Conservation (phyloP, 164 flowering plant genomes). For the Aristolochia contorta region DNA sequence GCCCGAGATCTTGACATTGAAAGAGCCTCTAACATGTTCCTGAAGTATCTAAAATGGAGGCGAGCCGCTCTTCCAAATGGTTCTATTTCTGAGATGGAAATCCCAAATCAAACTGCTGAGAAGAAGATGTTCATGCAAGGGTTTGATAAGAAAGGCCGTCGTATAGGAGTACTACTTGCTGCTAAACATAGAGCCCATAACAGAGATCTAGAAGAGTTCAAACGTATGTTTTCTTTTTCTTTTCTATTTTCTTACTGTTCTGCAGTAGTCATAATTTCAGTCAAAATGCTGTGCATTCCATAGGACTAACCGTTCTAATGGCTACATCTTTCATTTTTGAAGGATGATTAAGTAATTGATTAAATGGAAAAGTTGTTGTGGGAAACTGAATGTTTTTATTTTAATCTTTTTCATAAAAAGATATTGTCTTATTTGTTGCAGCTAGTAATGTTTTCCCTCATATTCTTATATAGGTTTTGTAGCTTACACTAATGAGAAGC, state of each 20-base stretch:
- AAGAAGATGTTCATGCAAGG: conserved; percentile 74
- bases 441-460: not conserved
- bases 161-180: conserved; percentile 29
- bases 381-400: not conserved
- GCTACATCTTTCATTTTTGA: not conserved
- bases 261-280: no score
- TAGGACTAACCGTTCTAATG: not conserved
- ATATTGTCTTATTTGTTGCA: no score
- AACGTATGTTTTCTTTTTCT: conserved; percentile 41
- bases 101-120: conserved; percentile 48
- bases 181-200: conserved; percentile 35
- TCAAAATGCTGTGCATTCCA: not conserved
- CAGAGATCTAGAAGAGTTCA: conserved; percentile 56
- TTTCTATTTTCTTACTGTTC: not conserved
- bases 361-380: no score
- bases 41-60: conserved; percentile 69
- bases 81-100: conserved; percentile 34
- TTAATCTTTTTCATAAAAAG: not conserved
- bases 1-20: conserved; percentile 68
- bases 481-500: conserved; percentile 48
- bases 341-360: no score
- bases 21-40: conserved; percentile 48
- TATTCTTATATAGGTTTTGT: conserved; percentile 42
- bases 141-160: conserved; percentile 56
- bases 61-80: conserved; percentile 50